Evolutionary conservation across 371 early-diverging fungal species (phyloP), one percentile per base, ranked within the genome.

Genomic region (Mortierella sp.): DNA sequence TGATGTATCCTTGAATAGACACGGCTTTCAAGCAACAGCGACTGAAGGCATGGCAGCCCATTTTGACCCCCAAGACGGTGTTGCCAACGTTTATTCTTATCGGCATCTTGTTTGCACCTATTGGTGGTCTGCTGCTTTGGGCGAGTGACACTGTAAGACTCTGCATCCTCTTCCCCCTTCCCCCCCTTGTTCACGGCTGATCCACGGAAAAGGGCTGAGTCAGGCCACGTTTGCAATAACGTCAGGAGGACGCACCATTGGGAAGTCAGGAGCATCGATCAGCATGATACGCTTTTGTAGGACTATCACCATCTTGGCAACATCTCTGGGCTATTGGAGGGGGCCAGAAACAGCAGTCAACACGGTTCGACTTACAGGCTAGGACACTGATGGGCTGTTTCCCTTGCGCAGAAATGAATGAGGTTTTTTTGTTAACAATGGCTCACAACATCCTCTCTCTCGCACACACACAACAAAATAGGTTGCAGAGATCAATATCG

Each of bases 1-100:
- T 34, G 4, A 10, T 34, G 4, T 34, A 34, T 10, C 10, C 34
- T 34, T 34, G 37, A 51, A 10, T 70, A 93, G 92, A 97, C 85
- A 96, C 95, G 52, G 94, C 97, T 7, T 97, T 97, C 82, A 95
- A 95, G 84, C 99, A 98, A 82, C 98, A 98, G 80, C 90, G 96
- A 19, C 86, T 98, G 70, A 94, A 95, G 71, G 95, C 97, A 6
- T 98, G 97, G 97, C 98, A 98, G 79, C 99, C 99, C 1, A 91
- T 98, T 24, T 84, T 98, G 44, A 98, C 97, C 8, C 98, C 99
- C 45, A 92, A 92, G 67, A 91, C 92, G 48, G 98, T 96, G 12
- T 78, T 98, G 21, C 98, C 98, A 4, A 91, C 95, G 17, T 91
- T 97, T 60, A 93, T 98, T 65, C 79, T 93, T 39, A 83, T 98